phyloP scores from a whole-genome alignment of 257 asterid species.

The Salvia rosmarinus region DNA sequence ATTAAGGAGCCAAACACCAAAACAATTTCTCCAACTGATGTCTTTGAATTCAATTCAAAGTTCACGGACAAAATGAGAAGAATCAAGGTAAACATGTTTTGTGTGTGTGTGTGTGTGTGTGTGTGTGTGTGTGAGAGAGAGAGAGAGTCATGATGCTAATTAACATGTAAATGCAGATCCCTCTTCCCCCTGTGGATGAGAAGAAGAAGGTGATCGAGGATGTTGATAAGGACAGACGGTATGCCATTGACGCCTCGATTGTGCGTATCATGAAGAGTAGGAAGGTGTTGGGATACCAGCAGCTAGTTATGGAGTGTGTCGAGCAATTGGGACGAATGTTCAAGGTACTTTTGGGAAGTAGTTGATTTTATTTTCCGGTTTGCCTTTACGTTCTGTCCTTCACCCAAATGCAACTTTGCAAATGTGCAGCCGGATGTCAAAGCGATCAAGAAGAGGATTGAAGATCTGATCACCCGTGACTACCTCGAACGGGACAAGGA shows the following conservation, averaged over 20 bases:
- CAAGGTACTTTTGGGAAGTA: conserved; percentile 56
- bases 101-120: background rate
- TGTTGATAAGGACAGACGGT: conserved; percentile 95
- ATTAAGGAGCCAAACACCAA: conserved; percentile 88
- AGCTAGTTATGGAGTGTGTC: conserved; percentile 92
- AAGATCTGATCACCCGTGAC: conserved; percentile 92
- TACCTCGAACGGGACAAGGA: conserved; percentile 95
- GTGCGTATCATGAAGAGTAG: conserved; percentile 99
- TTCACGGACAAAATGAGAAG: conserved; percentile 97
- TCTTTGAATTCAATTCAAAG: conserved; percentile 86
- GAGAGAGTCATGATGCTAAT: conserved; percentile 12
- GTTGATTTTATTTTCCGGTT: background rate
- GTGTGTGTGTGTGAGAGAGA: background rate
- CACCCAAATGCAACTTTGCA: conserved; percentile 18
- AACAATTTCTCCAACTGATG: conserved; percentile 76
- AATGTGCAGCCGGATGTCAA: conserved; percentile 83
- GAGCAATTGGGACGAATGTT: conserved; percentile 98
- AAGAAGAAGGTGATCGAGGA: conserved; percentile 97
- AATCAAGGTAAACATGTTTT: conserved; percentile 64
- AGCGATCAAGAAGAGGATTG: conserved; percentile 97
- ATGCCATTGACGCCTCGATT: conserved; percentile 96
- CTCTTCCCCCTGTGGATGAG: conserved; percentile 99
- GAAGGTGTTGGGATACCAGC: conserved; percentile 94
- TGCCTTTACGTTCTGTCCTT: background rate
- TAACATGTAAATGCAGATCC: conserved; percentile 58